Conservation (phyloP, 1,284 basidiomycete species). For the Xerocomus minutiporus region DNA sequence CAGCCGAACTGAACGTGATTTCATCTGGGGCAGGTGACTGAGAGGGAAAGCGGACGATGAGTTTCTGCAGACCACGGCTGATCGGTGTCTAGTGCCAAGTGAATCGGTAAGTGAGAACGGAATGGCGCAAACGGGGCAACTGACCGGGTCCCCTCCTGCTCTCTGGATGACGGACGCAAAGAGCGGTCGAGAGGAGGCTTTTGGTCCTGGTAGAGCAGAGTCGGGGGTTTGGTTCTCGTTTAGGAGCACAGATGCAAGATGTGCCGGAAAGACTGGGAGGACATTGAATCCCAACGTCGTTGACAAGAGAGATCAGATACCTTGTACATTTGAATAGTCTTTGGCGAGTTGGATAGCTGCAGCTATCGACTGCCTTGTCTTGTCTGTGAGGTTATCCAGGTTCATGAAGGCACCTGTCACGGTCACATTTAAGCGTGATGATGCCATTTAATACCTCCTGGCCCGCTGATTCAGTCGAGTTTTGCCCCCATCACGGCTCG, state of each 20-base stretch:
- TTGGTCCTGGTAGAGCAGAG: conserved; percentile 28
- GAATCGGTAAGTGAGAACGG: conserved; percentile 33
- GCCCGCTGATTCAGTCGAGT: conserved; percentile 89
- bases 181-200: conserved; percentile 42
- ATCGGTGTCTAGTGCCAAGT: conserved; percentile 42
- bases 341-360: conserved; percentile 76
- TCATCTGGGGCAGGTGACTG: conserved; percentile 86
- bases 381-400: conserved; percentile 74
- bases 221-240: conserved; percentile 49
- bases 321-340: conserved; percentile 78
- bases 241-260: conserved; percentile 73
- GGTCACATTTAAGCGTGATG: not conserved
- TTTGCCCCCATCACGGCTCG: conserved; percentile 66
- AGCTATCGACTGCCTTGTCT: conserved; percentile 61
- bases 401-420: conserved; percentile 33
- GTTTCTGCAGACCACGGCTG: conserved; percentile 62
- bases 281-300: not conserved
- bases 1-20: conserved; percentile 56
- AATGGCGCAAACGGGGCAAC: not conserved
- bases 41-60: conserved; percentile 72
- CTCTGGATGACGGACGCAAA: conserved; percentile 73
- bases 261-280: conserved; percentile 61
- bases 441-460: conserved; percentile 61
- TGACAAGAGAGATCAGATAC: conserved; percentile 32
- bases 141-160: conserved; percentile 73